Base-by-base conservation (phyloP, 306 rosid species). In the Mucuna pruriens region DNA sequence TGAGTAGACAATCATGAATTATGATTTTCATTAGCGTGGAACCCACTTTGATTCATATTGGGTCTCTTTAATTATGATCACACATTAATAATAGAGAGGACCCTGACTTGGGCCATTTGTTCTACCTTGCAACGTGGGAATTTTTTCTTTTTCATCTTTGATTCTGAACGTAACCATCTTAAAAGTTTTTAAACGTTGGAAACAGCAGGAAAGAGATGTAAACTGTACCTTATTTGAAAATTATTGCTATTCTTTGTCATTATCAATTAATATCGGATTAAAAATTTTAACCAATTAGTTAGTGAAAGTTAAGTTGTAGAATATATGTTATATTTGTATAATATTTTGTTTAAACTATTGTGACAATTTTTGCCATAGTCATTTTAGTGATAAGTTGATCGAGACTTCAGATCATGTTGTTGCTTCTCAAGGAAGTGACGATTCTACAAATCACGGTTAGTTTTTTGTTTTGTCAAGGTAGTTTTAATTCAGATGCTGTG, bases 1-100 rank as follows among this genome's bases (percentile, higher is more conserved):
- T 63, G 74, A 73, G 74, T 73, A 63, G 74, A 81, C 74, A 80
- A 80, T 73, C 36, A 81, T 49, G 67, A 81, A 73, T 49, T 15
- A 64, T 63, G 54, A 36, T 52, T 74, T 63, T 74, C 69, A 11
- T 58, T 80, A 63, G 68, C 58, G 26, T 81, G 84, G 84, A 80
- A 25, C 80, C 84, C 84, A 74, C 80, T 54, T 38, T 40, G 69
- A 74, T 52, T 74, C 51, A 64, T n/a, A 63, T 17, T 65, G 33
- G 26, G 19, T 38, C 36, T 45, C 78, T 80, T 60, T 63, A 74
- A 81, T 74, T 52, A 81, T 80, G 66, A 25, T 46, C 74, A 34
- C 33, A 11, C 74, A 46, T 72, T 54, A 25, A 78, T 66, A 65
- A 38, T 7, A 48, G 52, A 42, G 40, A 69, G 38, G 61, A 55